Evolutionary conservation across 306 rosid species (phyloP).

Genomic region (Datisca glomerata): DNA sequence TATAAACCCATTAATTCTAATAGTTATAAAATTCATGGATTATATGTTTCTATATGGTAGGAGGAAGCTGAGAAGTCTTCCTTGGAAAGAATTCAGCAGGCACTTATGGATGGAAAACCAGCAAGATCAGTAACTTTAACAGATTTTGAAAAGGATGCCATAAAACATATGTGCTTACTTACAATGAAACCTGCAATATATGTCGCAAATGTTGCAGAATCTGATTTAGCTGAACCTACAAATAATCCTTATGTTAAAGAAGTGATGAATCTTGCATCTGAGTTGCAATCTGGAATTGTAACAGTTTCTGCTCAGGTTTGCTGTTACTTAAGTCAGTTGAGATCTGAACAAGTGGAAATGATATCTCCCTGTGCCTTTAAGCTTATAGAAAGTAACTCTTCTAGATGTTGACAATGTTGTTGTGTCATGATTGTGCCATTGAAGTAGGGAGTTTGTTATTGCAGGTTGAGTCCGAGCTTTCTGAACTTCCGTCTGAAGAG

Average conservation of each 20-base stretch:
- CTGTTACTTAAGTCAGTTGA: no score
- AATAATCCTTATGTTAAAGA: slow-evolving; percentile 47
- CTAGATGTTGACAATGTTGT: background rate
- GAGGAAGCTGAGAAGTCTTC: slow-evolving; percentile 86
- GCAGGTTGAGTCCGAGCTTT: slow-evolving; percentile 96
- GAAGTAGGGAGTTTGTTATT: slow-evolving; percentile 12
- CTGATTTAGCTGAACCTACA: slow-evolving; percentile 75
- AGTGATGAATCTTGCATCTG: slow-evolving; percentile 59
- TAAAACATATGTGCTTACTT: slow-evolving; percentile 80
- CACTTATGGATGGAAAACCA: slow-evolving; percentile 90
- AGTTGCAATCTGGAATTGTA: slow-evolving; percentile 72
- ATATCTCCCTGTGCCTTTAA: no score
- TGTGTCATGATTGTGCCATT: background rate
- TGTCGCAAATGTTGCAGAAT: slow-evolving; percentile 91
- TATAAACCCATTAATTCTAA: slow-evolving; percentile 3
- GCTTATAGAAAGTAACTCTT: no score
- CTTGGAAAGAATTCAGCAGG: slow-evolving; percentile 62
- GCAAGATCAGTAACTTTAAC: slow-evolving; percentile 84
- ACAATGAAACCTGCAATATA: slow-evolving; percentile 85
- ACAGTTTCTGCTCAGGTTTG: slow-evolving; percentile 90
- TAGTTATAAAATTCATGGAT: slow-evolving; percentile 2
- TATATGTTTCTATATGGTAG: slow-evolving; percentile 28
- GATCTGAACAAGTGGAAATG: no score
- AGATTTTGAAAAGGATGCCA: slow-evolving; percentile 60
- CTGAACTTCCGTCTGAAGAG: slow-evolving; percentile 79